These are phyloP conservation scores for Rosellinia necatrix DNA, from an alignment of 2,329 filamentous ascomycete species.

Conservation along the genomic window DNA sequence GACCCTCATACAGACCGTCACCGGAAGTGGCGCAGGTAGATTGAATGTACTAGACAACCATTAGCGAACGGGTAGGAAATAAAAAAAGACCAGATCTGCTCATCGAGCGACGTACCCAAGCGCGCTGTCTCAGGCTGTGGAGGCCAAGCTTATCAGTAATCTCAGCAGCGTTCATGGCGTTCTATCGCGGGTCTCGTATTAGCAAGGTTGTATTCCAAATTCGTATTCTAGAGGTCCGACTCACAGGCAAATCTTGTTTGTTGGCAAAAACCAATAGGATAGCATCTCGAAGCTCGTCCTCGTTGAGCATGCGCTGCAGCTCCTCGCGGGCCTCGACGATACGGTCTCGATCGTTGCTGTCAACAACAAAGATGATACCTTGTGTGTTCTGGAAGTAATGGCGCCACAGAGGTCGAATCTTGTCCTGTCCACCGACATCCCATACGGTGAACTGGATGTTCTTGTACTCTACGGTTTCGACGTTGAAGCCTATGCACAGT, in stretches of 20 bases:
- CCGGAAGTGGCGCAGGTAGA: slow-evolving; percentile 98
- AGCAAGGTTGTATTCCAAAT: slow-evolving; percentile 27
- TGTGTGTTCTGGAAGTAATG: slow-evolving; percentile 99
- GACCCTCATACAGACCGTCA: slow-evolving; percentile 99
- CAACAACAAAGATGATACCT: slow-evolving; percentile 99
- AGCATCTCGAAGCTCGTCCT: slow-evolving; percentile 97
- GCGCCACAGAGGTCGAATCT: slow-evolving; percentile 99
- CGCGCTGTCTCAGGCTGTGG: slow-evolving; percentile 96
- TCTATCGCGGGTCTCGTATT: slow-evolving; percentile 56
- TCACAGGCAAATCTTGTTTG: slow-evolving; percentile 98
- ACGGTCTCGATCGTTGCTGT: slow-evolving; percentile 98
- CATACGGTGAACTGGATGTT: slow-evolving; percentile 99
- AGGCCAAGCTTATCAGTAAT: slow-evolving; percentile 99
- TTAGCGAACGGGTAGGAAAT: no score
- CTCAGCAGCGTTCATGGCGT: slow-evolving; percentile 99
- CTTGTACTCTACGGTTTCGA: slow-evolving; percentile 99
- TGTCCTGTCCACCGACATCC: slow-evolving; percentile 99
- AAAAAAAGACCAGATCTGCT: background rate
- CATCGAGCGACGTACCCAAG: slow-evolving; percentile 76
- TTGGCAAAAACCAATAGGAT: slow-evolving; percentile 98
- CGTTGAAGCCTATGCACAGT: slow-evolving; percentile 80
- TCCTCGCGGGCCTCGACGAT: slow-evolving; percentile 96
- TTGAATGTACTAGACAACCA: slow-evolving; percentile 82
- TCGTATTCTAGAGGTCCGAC: slow-evolving; percentile 45
- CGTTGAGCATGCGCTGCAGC: slow-evolving; percentile 97